These are phyloP conservation scores for Phytophthora foliorum DNA, from an alignment of 352 stramenopile species.

Conservation along the genomic window DNA sequence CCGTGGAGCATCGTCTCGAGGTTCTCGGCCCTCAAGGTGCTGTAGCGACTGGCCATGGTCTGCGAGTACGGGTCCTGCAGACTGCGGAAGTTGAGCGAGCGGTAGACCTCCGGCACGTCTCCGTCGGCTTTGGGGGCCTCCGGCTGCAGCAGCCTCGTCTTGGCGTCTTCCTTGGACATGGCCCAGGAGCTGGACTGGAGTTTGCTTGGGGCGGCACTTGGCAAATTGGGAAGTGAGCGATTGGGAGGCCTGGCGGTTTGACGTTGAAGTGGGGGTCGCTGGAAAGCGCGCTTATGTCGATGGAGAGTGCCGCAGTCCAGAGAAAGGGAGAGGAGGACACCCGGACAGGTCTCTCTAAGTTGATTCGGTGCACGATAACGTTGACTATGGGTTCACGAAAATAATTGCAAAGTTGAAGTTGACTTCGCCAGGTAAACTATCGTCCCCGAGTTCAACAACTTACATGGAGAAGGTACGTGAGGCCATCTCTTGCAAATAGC, in stretches of 20 bases:
- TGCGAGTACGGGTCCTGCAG: conserved; percentile 77
- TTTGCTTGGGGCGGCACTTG: background rate
- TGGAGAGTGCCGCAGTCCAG: too few species aligned
- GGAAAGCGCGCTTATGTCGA: background rate
- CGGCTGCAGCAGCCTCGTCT: conserved; percentile 25
- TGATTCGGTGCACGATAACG: too few species aligned
- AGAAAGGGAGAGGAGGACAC: too few species aligned
- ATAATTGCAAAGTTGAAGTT: too few species aligned
- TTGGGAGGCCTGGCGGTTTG: background rate
- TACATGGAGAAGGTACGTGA: too few species aligned
- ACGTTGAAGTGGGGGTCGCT: background rate
- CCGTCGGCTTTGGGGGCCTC: conserved; percentile 28
- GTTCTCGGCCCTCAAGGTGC: conserved; percentile 65
- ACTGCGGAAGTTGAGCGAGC: conserved; percentile 72
- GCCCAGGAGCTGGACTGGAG: background rate
- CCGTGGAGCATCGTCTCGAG: conserved; percentile 73
- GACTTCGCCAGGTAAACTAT: too few species aligned
- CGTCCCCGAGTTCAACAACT: too few species aligned
- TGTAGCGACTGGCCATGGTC: conserved; percentile 55
- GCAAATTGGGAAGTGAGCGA: conserved; percentile 46
- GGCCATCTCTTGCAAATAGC: too few species aligned
- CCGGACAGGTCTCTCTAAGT: too few species aligned
- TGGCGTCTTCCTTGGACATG: conserved; percentile 13
- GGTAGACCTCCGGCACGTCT: conserved; percentile 64
- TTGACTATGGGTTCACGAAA: too few species aligned